phyloP scores from a whole-genome alignment of 73 alveolate species.

The Paraurostyla sp. region DNA sequence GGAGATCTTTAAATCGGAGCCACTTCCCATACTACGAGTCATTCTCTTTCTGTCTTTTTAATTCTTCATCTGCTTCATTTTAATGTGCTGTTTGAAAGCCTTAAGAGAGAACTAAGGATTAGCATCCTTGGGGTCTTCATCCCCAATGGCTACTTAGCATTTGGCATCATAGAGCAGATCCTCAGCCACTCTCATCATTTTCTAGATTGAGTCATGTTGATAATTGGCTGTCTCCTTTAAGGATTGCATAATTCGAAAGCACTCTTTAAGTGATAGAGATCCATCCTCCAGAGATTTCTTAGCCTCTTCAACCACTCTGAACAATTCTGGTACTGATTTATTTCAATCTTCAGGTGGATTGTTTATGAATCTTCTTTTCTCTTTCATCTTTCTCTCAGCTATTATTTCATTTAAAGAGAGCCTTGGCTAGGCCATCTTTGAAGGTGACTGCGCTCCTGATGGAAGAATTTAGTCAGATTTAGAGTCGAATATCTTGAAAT shows the following conservation, averaged over 20 bases:
- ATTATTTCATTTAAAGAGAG: constrained; percentile 24
- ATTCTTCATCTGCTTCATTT: background rate
- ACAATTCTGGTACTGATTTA: constrained; percentile 20
- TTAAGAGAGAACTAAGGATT: constrained; percentile 43
- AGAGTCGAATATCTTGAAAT: background rate
- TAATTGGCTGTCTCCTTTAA: constrained; percentile 3
- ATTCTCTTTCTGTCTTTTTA: background rate
- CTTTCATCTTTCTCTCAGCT: constrained; percentile 28
- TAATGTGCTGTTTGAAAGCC: constrained; percentile 23
- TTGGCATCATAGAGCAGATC: constrained; percentile 41
- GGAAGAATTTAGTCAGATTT: background rate
- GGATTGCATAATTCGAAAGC: background rate
- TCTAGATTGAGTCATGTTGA: background rate
- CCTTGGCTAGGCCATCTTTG: constrained; percentile 46
- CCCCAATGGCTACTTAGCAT: constrained; percentile 56
- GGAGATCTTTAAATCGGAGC: background rate
- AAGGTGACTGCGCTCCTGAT: background rate
- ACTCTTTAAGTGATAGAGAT: background rate
- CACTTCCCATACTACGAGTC: background rate
- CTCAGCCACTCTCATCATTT: constrained; percentile 40
- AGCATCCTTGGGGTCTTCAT: constrained; percentile 37
- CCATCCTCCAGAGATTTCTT: constrained; percentile 50
- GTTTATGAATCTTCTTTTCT: constrained; percentile 1
- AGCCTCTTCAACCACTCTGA: constrained; percentile 44
- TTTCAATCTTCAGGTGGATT: constrained; percentile 42